Evolutionary conservation across 257 asterid species (phyloP).

Genomic region (Schizonepeta tenuifolia): DNA sequence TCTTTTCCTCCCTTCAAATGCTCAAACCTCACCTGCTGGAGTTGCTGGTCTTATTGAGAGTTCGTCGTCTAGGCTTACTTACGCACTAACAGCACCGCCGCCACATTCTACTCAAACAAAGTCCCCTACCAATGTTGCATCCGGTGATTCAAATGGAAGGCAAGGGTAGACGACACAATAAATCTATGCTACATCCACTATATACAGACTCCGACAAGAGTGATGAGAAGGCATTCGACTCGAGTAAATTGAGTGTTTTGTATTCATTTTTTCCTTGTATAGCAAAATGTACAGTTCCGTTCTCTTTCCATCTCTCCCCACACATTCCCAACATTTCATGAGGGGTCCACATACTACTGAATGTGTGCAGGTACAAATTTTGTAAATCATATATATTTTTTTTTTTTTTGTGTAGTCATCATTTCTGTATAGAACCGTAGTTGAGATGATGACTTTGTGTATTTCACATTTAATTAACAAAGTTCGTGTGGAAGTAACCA

Average conservation of each 20-base stretch:
- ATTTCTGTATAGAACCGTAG: constrained; percentile 35
- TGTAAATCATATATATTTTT: too few species aligned
- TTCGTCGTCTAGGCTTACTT: constrained; percentile 75
- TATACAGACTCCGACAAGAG: constrained; percentile 12
- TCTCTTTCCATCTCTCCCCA: constrained; percentile 14
- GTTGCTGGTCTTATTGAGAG: constrained; percentile 96
- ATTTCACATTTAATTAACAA: neutral
- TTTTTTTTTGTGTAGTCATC: constrained; percentile 9
- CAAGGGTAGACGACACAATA: constrained; percentile 31
- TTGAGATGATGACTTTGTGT: constrained; percentile 14
- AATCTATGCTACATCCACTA: neutral
- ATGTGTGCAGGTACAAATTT: constrained; percentile 32
- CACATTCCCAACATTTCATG: constrained; percentile 11
- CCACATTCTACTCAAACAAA: constrained; percentile 54
- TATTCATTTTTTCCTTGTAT: constrained; percentile 36
- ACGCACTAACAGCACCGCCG: constrained; percentile 86
- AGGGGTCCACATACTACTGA: constrained; percentile 20
- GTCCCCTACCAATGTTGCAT: constrained; percentile 43
- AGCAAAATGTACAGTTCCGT: constrained; percentile 48
- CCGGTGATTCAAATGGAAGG: constrained; percentile 54
- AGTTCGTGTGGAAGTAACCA: neutral
- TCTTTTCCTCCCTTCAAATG: constrained; percentile 96
- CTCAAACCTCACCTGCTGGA: constrained; percentile 97
- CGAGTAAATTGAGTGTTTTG: constrained; percentile 23
- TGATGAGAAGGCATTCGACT: constrained; percentile 18